A percentile compares a stretch with the other conserved stretches of the same genome.
Evolutionary conservation across 2,329 filamentous ascomycete genomes (phyloP).

Genomic region (Drechslera avenae): DNA sequence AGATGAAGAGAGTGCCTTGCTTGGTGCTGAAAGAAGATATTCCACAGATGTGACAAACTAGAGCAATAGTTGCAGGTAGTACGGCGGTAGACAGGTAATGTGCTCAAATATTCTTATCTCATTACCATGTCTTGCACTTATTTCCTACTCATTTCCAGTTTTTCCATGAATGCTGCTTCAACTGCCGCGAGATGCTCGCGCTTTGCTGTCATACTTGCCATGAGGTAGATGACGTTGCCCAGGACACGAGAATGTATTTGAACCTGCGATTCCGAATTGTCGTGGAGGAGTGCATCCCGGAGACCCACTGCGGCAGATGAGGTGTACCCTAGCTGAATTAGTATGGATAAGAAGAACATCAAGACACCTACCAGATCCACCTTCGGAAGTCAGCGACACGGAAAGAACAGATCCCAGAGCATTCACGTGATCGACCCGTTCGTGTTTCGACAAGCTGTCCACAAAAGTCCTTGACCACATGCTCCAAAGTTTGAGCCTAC

Average conservation of each 20-base stretch:
- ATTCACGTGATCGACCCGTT: conserved; percentile 68
- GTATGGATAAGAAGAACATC: background rate
- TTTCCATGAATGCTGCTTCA: conserved; percentile 27
- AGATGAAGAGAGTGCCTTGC: no score
- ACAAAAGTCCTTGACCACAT: conserved; percentile 71
- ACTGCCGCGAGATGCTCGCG: conserved; percentile 22
- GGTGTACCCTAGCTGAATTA: conserved; percentile 55
- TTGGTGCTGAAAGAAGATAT: no score
- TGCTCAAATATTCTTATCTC: no score
- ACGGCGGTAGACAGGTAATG: no score
- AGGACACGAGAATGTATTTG: conserved; percentile 64
- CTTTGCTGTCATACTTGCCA: conserved; percentile 56
- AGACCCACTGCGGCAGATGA: conserved; percentile 61
- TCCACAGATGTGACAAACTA: no score
- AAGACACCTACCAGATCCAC: conserved; percentile 51
- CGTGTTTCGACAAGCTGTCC: conserved; percentile 60
- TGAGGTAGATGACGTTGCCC: conserved; percentile 66
- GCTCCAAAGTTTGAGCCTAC: conserved; percentile 61
- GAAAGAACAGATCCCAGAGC: conserved; percentile 77
- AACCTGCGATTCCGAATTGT: conserved; percentile 44
- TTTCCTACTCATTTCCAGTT: conserved; percentile 12
- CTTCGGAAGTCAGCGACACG: conserved; percentile 61
- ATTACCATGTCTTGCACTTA: background rate
- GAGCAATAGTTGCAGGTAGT: no score
- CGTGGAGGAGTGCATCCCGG: conserved; percentile 55